Conservation (phyloP, 108 stramenopile genomes). For the Hondaea fermentalgiana region DNA sequence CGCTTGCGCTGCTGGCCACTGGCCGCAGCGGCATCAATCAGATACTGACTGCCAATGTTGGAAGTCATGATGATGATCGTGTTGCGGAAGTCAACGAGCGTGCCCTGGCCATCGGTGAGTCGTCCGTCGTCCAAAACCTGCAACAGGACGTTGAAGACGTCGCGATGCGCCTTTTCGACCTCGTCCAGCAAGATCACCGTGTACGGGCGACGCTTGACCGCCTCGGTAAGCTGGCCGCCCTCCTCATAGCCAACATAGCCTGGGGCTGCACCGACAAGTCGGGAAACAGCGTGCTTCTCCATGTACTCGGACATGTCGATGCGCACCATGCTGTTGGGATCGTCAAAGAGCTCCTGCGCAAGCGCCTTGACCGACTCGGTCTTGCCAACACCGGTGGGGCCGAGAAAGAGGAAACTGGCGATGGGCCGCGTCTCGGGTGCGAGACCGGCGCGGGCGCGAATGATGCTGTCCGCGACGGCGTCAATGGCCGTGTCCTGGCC, state of each 20-base stretch:
- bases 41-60: constrained; percentile 73
- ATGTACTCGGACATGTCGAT: constrained; percentile 97
- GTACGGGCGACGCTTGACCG: constrained; percentile 80
- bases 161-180: constrained; percentile 91
- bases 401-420: constrained; percentile 78
- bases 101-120: constrained; percentile 83
- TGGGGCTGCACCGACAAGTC: constrained; percentile 88
- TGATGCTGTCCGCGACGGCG: constrained; percentile 67
- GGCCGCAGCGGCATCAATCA: constrained; percentile 45
- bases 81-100: constrained; percentile 90
- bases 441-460: constrained; percentile 69
- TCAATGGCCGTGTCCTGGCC: constrained; percentile 73
- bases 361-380: constrained; percentile 82
- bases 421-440: constrained; percentile 67
- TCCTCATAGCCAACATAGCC: constrained; percentile 96
- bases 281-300: constrained; percentile 76
- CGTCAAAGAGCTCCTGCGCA: constrained; percentile 74
- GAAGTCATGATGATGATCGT: constrained; percentile 85
- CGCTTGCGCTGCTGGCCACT: neutral
- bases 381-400: constrained; percentile 84
- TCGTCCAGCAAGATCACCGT: constrained; percentile 88
- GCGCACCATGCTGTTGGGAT: constrained; percentile 74
- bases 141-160: constrained; percentile 78
- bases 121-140: constrained; percentile 92
- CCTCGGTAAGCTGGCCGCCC: constrained; percentile 92